Evolutionary conservation across 1,284 basidiomycete species (phyloP).

Genomic region (Trichosporon faecale): DNA sequence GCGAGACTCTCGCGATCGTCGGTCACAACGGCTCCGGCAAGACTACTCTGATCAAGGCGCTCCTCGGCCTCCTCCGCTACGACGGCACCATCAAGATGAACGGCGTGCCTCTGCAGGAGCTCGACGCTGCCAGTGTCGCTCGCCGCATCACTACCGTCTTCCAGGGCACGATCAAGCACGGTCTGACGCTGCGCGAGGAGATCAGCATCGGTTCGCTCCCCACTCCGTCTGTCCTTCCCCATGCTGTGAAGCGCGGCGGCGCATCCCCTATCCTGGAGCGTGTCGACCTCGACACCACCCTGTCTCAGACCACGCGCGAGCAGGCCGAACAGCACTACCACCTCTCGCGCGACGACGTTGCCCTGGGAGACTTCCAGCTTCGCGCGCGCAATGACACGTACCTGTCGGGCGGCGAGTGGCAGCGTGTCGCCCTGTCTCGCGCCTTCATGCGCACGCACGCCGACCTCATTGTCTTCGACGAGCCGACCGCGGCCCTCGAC

Average conservation of each 20-base stretch:
- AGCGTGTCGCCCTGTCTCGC: constrained; percentile 64
- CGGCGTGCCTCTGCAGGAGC: constrained; percentile 62
- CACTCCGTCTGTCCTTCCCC: constrained; percentile 51
- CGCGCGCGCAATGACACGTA: background rate
- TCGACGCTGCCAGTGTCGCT: constrained; percentile 66
- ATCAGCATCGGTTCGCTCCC: constrained; percentile 67
- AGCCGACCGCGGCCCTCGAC: background rate
- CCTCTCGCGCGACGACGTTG: background rate
- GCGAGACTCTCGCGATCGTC: constrained; percentile 65
- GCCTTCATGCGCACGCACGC: constrained; percentile 74
- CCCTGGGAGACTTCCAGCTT: background rate
- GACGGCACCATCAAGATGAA: constrained; percentile 64
- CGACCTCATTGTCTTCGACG: constrained; percentile 68
- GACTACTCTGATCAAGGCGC: constrained; percentile 58
- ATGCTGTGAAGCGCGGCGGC: constrained; percentile 64
- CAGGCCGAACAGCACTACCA: background rate
- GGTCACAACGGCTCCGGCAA: constrained; percentile 11
- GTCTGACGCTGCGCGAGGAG: constrained; percentile 68
- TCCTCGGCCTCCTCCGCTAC: constrained; percentile 62
- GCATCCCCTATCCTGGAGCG: constrained; percentile 53
- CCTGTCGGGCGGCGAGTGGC: constrained; percentile 62
- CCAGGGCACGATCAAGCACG: constrained; percentile 74
- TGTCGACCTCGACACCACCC: constrained; percentile 22
- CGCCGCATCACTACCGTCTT: constrained; percentile 68
- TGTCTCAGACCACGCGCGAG: background rate